These are phyloP conservation scores for Coemansia sp. DNA, from an alignment of 192 early-diverging fungal genomes.

Conservation along the genomic window DNA sequence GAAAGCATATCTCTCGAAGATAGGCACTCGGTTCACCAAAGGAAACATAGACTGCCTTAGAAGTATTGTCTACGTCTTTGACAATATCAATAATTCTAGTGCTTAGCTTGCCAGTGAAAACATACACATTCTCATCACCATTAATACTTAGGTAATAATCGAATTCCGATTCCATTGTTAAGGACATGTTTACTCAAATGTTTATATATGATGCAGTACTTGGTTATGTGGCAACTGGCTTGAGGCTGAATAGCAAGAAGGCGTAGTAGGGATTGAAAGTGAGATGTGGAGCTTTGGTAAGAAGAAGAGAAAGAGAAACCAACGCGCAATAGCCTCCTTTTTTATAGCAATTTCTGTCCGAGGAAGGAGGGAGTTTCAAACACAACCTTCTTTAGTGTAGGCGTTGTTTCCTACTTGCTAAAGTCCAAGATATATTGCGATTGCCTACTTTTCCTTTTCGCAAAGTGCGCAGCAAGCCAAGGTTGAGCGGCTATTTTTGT, in stretches of 20 bases:
- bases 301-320: background rate
- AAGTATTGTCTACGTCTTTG: background rate
- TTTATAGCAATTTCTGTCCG: background rate
- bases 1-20: background rate
- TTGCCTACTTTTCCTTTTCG: background rate
- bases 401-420: background rate
- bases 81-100: background rate
- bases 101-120: background rate
- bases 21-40: background rate
- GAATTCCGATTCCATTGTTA: slow-evolving; percentile 51
- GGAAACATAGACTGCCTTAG: background rate
- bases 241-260: background rate
- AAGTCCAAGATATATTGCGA: background rate
- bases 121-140: background rate
- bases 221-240: background rate
- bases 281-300: background rate
- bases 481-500: no score
- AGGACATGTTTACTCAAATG: slow-evolving; percentile 59
- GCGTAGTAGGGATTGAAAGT: background rate
- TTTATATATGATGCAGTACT: background rate
- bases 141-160: background rate
- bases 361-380: background rate
- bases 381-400: background rate
- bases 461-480: no score
- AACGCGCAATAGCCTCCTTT: background rate